Evolutionary conservation across 768 basidiomycete genomes (phyloP).

Genomic region (Neoboletus subvelutipes): DNA sequence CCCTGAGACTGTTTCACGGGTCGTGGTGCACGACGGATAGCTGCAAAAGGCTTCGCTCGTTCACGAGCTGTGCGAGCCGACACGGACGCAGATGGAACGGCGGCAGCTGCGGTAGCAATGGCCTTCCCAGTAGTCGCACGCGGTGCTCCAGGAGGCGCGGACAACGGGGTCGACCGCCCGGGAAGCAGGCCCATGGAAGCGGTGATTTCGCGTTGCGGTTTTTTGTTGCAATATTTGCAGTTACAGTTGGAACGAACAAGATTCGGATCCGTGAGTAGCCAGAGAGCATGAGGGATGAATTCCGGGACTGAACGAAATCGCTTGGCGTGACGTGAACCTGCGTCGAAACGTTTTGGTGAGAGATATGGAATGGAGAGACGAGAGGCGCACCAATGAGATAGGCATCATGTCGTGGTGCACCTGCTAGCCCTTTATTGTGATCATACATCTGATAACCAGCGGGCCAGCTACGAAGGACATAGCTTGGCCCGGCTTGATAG

Average conservation of each 20-base stretch:
- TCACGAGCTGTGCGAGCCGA: constrained; percentile 18
- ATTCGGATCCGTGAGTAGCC: constrained; percentile 62
- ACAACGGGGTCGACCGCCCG: constrained; percentile 34
- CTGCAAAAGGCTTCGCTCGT: constrained; percentile 39
- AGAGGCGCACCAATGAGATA: constrained; percentile 69
- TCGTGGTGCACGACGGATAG: constrained; percentile 39
- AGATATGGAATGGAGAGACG: neutral
- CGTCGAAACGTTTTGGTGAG: neutral
- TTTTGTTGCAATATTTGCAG: constrained; percentile 78
- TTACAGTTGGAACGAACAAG: constrained; percentile 51
- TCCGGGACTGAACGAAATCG: constrained; percentile 83
- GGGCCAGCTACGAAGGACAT: constrained; percentile 67
- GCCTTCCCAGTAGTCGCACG: constrained; percentile 17
- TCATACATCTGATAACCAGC: constrained; percentile 68
- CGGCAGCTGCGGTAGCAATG: neutral
- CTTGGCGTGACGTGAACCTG: constrained; percentile 43
- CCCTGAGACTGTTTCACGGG: constrained; percentile 34
- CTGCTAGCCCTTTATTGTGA: constrained; percentile 65
- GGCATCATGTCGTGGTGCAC: constrained; percentile 63
- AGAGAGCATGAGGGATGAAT: constrained; percentile 80
- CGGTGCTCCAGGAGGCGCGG: constrained; percentile 26
- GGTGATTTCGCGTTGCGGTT: constrained; percentile 69
- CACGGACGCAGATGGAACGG: constrained; percentile 20
- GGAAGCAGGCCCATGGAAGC: constrained; percentile 50
- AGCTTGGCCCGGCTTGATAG: constrained; percentile 40